A percentile compares a stretch with the other conserved stretches of the same genome.
These are phyloP conservation scores for Rhynchospora tenuis DNA, from an alignment of 176 grass and related monocot species.

Conservation along the genomic window DNA sequence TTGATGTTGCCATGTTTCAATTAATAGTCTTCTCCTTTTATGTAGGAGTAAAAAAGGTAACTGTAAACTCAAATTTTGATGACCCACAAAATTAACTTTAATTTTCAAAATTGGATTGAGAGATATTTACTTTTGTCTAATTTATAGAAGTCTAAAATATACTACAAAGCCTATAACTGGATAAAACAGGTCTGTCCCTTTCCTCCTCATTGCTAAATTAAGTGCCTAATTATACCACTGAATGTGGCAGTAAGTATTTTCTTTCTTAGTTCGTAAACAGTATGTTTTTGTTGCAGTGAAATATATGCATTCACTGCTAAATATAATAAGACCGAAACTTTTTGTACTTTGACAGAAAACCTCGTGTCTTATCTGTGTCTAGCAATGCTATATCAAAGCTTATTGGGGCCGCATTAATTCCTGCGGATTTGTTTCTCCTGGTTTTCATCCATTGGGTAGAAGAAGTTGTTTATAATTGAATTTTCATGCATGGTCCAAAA, in stretches of 20 bases:
- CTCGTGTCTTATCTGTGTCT: background rate
- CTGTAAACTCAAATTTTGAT: background rate
- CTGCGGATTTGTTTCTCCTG: background rate
- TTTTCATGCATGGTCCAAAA: background rate
- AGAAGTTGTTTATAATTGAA: background rate
- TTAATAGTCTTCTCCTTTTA: background rate
- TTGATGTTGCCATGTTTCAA: background rate
- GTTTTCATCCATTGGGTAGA: background rate
- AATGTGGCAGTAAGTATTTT: background rate
- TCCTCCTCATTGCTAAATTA: background rate
- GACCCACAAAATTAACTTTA: background rate
- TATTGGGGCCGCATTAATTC: background rate
- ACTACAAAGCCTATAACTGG: background rate
- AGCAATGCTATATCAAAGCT: background rate
- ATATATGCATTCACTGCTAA: slow-evolving; percentile 4
- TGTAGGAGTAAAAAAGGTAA: background rate
- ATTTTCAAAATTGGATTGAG: background rate
- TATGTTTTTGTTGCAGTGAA: background rate
- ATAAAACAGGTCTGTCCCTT: background rate
- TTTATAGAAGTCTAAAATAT: background rate
- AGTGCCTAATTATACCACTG: background rate
- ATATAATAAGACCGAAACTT: no score
- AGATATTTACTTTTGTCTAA: background rate
- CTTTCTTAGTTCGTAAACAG: background rate
- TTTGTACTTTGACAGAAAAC: background rate